phyloP scores from a whole-genome alignment of 2,329 filamentous ascomycete genomes.

The Trichoderma citrinoviride region DNA sequence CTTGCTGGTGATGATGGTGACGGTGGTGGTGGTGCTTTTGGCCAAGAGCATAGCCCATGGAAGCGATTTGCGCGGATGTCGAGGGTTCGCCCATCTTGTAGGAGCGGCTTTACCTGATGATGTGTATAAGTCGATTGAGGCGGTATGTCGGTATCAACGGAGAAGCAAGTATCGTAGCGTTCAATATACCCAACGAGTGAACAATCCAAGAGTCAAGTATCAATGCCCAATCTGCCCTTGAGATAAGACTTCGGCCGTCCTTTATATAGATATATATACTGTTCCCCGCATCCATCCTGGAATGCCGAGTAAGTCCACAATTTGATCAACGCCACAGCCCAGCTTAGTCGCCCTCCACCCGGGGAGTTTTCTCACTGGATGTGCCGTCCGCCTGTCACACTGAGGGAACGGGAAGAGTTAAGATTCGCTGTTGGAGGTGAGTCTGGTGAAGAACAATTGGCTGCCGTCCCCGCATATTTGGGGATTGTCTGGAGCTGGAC shows the following conservation, averaged over 20 bases:
- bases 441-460: constrained; percentile 1
- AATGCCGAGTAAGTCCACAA: constrained; percentile 9
- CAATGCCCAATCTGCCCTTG: background rate
- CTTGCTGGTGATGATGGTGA: background rate
- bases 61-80: background rate
- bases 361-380: background rate
- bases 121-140: background rate
- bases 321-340: constrained; percentile 5
- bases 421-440: constrained; percentile 3
- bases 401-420: background rate
- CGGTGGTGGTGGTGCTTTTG: background rate
- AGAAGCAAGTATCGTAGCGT: background rate
- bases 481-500: background rate
- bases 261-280: background rate
- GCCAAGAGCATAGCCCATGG: background rate
- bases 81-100: constrained; percentile 1
- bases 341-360: background rate
- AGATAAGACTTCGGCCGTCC: background rate
- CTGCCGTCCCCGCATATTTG: constrained; percentile 9
- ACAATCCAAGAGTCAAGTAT: background rate
- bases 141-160: background rate
- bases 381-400: background rate
- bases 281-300: constrained; percentile 8
- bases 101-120: background rate
- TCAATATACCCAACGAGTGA: background rate